Conservation (phyloP, 805 yeast genomes). For the Yarrowia sp. region DNA sequence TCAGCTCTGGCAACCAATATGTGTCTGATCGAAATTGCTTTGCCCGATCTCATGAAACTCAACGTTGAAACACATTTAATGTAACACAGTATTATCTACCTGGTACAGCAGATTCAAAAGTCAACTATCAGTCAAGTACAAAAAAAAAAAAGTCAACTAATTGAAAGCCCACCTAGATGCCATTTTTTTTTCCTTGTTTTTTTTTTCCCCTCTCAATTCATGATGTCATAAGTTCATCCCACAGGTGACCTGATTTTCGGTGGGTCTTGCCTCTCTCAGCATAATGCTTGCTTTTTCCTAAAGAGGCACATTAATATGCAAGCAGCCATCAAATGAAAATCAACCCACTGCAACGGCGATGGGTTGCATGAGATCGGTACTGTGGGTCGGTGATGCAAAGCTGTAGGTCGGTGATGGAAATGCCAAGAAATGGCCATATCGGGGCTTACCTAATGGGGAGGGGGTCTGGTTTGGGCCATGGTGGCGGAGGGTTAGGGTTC, state of each 20-base stretch:
- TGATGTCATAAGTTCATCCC: background rate
- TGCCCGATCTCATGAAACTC: too few species aligned
- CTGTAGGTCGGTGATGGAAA: too few species aligned
- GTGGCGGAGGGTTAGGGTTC: background rate
- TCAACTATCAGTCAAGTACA: too few species aligned
- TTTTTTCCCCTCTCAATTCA: background rate
- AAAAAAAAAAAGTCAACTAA: too few species aligned
- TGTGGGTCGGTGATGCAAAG: background rate
- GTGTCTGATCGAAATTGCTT: too few species aligned
- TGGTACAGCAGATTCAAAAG: too few species aligned
- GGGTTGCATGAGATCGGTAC: background rate
- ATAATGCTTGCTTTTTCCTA: background rate
- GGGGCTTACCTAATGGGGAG: too few species aligned
- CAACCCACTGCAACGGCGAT: background rate
- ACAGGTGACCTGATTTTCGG: slow-evolving; percentile 8
- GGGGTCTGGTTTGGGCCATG: background rate
- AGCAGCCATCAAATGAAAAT: background rate
- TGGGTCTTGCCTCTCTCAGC: background rate
- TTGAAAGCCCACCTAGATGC: too few species aligned
- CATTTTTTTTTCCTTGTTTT: background rate
- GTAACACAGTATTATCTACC: too few species aligned
- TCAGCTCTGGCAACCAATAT: too few species aligned
- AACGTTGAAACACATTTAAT: too few species aligned
- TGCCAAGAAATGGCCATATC: too few species aligned
- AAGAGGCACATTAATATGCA: background rate